Conservation (phyloP, 495 filamentous ascomycete genomes). For the Halenospora varia region DNA sequence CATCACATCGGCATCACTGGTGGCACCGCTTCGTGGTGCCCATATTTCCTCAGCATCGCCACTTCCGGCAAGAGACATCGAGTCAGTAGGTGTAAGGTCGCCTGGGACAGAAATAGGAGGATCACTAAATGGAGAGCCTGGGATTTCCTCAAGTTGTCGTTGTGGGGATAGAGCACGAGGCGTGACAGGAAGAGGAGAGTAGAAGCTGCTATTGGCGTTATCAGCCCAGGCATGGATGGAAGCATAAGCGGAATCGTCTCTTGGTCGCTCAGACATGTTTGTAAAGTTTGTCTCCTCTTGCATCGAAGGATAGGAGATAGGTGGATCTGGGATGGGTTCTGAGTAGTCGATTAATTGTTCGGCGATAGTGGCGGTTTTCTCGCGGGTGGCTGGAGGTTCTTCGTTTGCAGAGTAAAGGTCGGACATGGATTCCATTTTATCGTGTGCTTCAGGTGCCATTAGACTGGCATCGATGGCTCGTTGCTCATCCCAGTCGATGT, state of each 20-base stretch:
- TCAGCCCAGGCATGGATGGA: slow-evolving; percentile 56
- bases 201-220: slow-evolving; percentile 36
- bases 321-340: slow-evolving; percentile 24
- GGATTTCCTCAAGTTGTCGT: slow-evolving; percentile 1
- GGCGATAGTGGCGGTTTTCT: slow-evolving; percentile 17
- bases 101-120: slow-evolving; percentile 29
- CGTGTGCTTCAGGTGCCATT: slow-evolving; percentile 32
- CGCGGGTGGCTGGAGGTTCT: slow-evolving; percentile 4
- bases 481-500: slow-evolving; percentile 37
- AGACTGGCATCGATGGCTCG: slow-evolving; percentile 34
- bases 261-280: slow-evolving; percentile 18
- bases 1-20: slow-evolving; percentile 47
- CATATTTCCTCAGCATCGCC: slow-evolving; percentile 33
- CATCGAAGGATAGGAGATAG: slow-evolving; percentile 15
- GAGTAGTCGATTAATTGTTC: slow-evolving; percentile 21
- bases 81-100: slow-evolving; percentile 47
- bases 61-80: slow-evolving; percentile 38
- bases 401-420: slow-evolving; percentile 35
- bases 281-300: slow-evolving; percentile 15
- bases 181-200: slow-evolving; percentile 45
- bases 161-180: slow-evolving; percentile 21
- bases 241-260: slow-evolving; percentile 37
- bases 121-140: slow-evolving; percentile 19
- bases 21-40: slow-evolving; percentile 30
- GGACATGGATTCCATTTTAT: slow-evolving; percentile 40